Conservation (phyloP, 371 early-diverging fungal genomes). For the Lichtheimia hyalospora region DNA sequence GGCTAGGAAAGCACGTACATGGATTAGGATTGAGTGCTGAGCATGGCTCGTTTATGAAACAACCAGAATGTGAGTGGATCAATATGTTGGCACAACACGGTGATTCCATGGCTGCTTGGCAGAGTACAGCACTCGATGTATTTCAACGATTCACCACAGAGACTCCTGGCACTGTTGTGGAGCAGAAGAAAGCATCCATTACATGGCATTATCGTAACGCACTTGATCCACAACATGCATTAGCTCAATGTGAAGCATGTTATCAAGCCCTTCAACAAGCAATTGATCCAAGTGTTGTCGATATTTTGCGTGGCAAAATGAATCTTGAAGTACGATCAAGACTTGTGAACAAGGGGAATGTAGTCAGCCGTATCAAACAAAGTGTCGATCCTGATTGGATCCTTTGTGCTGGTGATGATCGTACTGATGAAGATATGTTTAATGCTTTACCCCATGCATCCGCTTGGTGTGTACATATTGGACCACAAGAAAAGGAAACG, state of each 20-base stretch:
- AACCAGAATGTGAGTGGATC: conserved; percentile 80
- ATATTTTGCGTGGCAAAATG: conserved; percentile 95
- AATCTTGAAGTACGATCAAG: conserved; percentile 91
- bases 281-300: conserved; percentile 69
- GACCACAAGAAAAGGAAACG: conserved; percentile 34
- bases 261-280: conserved; percentile 59
- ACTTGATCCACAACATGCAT: conserved; percentile 30
- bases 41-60: conserved; percentile 82
- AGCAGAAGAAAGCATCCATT: conserved; percentile 80
- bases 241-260: conserved; percentile 76
- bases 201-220: conserved; percentile 94
- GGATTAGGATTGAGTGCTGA: conserved; percentile 72
- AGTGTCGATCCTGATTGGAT: conserved; percentile 70
- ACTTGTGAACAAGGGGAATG: conserved; percentile 88
- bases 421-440: conserved; percentile 98
- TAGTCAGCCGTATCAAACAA: conserved; percentile 75
- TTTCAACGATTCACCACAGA: conserved; percentile 87
- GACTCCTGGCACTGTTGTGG: conserved; percentile 91
- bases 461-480: conserved; percentile 35
- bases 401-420: conserved; percentile 94
- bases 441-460: conserved; percentile 41
- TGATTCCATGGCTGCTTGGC: conserved; percentile 74
- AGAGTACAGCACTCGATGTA: conserved; percentile 81
- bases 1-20: conserved; percentile 69
- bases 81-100: conserved; percentile 84